These are phyloP conservation scores for Xylariaceae sp. DNA, from an alignment of 2,329 filamentous ascomycete species.

Conservation along the genomic window DNA sequence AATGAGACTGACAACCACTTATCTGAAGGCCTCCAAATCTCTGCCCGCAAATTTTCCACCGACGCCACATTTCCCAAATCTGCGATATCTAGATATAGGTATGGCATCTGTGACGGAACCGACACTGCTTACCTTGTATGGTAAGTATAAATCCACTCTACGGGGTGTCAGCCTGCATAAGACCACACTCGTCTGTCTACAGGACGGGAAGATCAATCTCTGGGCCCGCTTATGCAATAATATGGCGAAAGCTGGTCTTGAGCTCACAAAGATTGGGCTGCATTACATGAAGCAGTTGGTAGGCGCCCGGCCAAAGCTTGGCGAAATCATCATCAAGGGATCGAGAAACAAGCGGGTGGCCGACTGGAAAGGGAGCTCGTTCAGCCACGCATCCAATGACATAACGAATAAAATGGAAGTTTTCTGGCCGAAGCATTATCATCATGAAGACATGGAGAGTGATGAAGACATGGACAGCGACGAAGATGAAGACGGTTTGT, in stretches of 20 bases:
- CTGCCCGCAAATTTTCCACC: constrained; percentile 25
- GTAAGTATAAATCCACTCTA: constrained; percentile 54
- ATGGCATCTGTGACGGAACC: constrained; percentile 40
- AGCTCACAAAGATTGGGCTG: constrained; percentile 45
- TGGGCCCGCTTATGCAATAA: constrained; percentile 50
- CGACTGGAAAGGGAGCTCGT: constrained; percentile 20
- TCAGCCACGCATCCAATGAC: constrained; percentile 15
- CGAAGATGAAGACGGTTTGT: constrained; percentile 18
- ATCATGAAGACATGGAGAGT: no score
- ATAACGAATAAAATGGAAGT: constrained; percentile 12
- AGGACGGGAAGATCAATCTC: constrained; percentile 39
- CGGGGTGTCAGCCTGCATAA: constrained; percentile 54
- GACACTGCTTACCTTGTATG: constrained; percentile 45
- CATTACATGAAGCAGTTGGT: constrained; percentile 38
- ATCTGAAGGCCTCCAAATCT: constrained; percentile 2
- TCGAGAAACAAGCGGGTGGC: background rate
- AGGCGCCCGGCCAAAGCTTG: background rate
- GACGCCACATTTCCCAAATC: constrained; percentile 42
- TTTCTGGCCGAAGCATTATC: no score
- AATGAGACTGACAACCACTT: background rate
- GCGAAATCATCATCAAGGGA: constrained; percentile 1
- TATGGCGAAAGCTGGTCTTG: constrained; percentile 43
- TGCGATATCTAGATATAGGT: constrained; percentile 55
- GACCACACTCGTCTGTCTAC: constrained; percentile 40
- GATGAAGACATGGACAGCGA: background rate